Evolutionary conservation across 208 protist species (phyloP).

Genomic region (Tritrichomonas foetus): DNA sequence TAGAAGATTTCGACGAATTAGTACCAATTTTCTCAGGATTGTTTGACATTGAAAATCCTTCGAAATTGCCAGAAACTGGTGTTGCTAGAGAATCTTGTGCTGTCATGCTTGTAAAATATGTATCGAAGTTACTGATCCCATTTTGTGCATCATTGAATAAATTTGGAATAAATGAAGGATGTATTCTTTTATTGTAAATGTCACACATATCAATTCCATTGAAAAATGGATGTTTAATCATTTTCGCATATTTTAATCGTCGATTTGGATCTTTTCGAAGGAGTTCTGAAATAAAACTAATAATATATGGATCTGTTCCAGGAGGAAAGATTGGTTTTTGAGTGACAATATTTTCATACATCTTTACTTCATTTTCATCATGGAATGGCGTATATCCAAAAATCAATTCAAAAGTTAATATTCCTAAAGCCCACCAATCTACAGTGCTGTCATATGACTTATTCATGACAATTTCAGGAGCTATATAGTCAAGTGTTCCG

Average conservation of each 20-base stretch:
- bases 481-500: slow-evolving; percentile 46
- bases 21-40: no score
- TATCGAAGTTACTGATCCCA: slow-evolving; percentile 30
- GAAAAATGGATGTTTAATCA: slow-evolving; percentile 5
- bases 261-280: neutral
- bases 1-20: no score
- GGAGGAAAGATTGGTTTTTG: neutral
- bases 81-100: neutral
- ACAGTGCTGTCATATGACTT: slow-evolving; percentile 38
- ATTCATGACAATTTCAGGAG: slow-evolving; percentile 31
- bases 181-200: no score
- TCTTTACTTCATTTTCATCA: neutral
- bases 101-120: neutral
- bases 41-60: slow-evolving; percentile 25
- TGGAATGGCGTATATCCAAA: slow-evolving; percentile 54
- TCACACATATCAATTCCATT: neutral
- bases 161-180: no score
- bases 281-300: neutral
- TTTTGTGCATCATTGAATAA: no score
- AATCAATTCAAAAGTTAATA: slow-evolving; percentile 58
- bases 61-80: neutral
- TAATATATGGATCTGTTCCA: neutral
- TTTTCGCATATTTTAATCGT: neutral
- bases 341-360: neutral
- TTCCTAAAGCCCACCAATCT: slow-evolving; percentile 61